Evolutionary conservation across 2,329 filamentous ascomycete species (phyloP), one percentile per base, ranked within the genome.

Genomic region (Paraphoma sp.): DNA sequence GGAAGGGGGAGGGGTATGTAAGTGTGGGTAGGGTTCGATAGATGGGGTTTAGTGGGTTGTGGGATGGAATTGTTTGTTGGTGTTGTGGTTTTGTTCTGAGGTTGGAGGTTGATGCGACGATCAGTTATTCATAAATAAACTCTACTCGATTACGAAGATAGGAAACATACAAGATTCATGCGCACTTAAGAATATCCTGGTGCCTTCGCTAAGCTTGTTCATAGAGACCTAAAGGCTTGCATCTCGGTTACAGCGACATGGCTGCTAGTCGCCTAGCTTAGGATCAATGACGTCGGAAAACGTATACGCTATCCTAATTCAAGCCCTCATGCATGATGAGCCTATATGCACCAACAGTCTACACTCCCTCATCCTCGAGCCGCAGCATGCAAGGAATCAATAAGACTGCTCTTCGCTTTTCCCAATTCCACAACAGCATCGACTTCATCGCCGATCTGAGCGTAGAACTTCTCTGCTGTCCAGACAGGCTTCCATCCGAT

Each of bases 381-480:
- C 10, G 43, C 43, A 11, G 23, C 18, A 45, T 29, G 43, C 43
- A 75, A 43, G 18, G 51, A 48, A 16, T 45, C 48, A 5, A 58
- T 38, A 28, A 58, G 40, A 36, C 56, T 58, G 17, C 51, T 58
- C 28, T 54, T 58, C 16, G 56, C 56, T 28, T 54, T 40, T 2
- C 56, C 51, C 9, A 54, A 36, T 17, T 57, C 46, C n/a, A 57
- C 33, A 4, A 57, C 47, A 12, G 55, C 51, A 31, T 50, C 49
- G 5, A 57, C 45, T 33, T 57, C 55, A 17, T 46, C 51, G 17
- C 54, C 42, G 11, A 57, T 42, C n/a, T 51, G 33, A 11, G 33
- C n/a, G 8, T 54, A 47, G 18, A 54, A 51, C 29, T 36, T 31
- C n/a, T 50, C 43, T 11, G 36, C 36, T 23, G 41, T 28, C 50